Evolutionary conservation across 345 rosid genomes (phyloP).

Genomic region (Arabis hirsuta): DNA sequence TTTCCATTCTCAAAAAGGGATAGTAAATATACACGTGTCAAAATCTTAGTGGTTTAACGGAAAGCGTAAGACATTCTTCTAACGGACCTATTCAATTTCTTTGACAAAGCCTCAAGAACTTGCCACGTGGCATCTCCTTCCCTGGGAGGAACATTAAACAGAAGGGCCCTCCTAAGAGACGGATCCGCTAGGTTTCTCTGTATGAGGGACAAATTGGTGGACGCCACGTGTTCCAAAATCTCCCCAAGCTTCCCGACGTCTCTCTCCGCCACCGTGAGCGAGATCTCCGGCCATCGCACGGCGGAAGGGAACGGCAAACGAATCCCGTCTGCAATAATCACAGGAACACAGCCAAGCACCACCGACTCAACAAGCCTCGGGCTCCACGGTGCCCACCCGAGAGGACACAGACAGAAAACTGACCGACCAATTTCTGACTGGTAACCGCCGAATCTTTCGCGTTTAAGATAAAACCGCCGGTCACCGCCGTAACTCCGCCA

Average conservation of each 20-base stretch:
- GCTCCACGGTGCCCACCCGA: constrained; percentile 99
- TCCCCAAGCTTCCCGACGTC: constrained; percentile 65
- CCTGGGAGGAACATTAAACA: constrained; percentile 55
- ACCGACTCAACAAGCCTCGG: constrained; percentile 93
- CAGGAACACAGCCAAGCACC: constrained; percentile 86
- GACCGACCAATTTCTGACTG: constrained; percentile 86
- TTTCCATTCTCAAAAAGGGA: background rate
- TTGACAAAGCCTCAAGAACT: constrained; percentile 54
- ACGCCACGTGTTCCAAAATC: constrained; percentile 78
- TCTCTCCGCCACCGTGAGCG: constrained; percentile 79
- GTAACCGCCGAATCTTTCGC: constrained; percentile 79
- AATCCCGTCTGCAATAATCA: constrained; percentile 84
- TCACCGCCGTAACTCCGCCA: constrained; percentile 72
- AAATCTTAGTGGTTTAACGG: constrained; percentile 33
- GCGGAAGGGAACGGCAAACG: constrained; percentile 73
- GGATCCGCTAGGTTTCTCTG: constrained; percentile 70
- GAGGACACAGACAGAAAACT: constrained; percentile 82
- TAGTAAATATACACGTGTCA: constrained; percentile 31
- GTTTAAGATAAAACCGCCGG: constrained; percentile 72
- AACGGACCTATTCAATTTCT: constrained; percentile 56
- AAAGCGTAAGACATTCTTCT: constrained; percentile 43
- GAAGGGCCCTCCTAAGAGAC: constrained; percentile 59
- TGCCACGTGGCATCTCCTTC: constrained; percentile 97
- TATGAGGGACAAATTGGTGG: constrained; percentile 67
- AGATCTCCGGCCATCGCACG: constrained; percentile 76